These are phyloP conservation scores for Firmiana major DNA, from an alignment of 345 rosid species.

Conservation along the genomic window DNA sequence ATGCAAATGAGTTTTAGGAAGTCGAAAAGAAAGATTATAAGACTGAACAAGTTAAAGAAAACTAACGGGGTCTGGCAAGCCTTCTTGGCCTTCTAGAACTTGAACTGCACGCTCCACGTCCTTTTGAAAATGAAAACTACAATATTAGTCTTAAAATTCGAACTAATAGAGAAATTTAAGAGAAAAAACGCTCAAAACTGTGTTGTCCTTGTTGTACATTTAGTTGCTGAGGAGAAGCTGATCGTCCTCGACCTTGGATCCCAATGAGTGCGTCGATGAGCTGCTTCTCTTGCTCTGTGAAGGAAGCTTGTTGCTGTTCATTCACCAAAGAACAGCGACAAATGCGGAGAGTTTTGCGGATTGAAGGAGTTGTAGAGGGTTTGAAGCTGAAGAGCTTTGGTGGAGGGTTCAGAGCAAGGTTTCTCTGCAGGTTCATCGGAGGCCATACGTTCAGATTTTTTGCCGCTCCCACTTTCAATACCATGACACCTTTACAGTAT, in stretches of 20 bases:
- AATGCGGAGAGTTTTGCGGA: background rate
- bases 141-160: background rate
- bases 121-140: constrained; percentile 36
- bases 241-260: constrained; percentile 90
- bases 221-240: constrained; percentile 76
- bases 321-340: constrained; percentile 28
- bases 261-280: constrained; percentile 83
- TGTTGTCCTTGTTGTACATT: constrained; percentile 29
- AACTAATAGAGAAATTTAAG: background rate
- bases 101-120: constrained; percentile 71
- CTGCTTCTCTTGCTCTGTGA: constrained; percentile 48
- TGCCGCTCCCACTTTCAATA: background rate
- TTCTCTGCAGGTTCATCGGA: background rate
- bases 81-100: constrained; percentile 67
- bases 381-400: constrained; percentile 4
- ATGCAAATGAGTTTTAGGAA: background rate
- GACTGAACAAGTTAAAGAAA: background rate
- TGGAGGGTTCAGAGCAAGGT: background rate
- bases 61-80: constrained; percentile 69
- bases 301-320: constrained; percentile 23
- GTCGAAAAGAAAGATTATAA: background rate
- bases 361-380: background rate
- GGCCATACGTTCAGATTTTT: constrained; percentile 13
- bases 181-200: background rate
- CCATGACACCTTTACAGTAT: background rate